Conservation (phyloP, 805 yeast species). For the Nakazawaea molendinolei region DNA sequence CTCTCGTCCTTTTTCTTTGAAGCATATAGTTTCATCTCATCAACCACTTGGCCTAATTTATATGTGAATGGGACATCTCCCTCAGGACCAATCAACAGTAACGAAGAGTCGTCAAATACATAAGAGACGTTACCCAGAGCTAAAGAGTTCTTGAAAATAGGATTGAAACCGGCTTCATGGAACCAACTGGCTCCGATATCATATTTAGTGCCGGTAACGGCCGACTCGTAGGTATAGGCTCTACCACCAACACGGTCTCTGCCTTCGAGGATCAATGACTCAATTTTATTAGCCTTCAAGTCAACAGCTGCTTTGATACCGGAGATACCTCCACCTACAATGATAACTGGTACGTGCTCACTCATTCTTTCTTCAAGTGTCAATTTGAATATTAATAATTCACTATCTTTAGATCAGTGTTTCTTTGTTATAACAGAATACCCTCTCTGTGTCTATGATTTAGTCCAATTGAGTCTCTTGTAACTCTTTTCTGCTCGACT, state of each 20-base stretch:
- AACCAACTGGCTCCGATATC: conserved; percentile 54
- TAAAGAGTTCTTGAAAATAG: conserved; percentile 26
- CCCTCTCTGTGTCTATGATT: no score
- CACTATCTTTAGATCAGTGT: no score
- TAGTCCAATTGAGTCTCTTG: no score
- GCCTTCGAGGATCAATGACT: conserved; percentile 40
- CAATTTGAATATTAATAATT: background rate
- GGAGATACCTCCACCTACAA: conserved; percentile 52
- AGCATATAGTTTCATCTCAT: conserved; percentile 22
- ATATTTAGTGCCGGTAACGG: conserved; percentile 21
- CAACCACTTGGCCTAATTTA: conserved; percentile 27
- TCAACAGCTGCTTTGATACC: conserved; percentile 45
- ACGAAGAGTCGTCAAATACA: conserved; percentile 29
- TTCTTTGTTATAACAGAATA: no score
- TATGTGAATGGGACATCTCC: conserved; percentile 19
- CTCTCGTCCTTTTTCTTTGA: conserved; percentile 26
- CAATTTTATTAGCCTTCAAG: conserved; percentile 27
- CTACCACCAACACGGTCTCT: conserved; percentile 43
- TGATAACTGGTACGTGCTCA: conserved; percentile 24
- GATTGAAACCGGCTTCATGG: conserved; percentile 39
- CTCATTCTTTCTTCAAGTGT: background rate
- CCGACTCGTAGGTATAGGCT: conserved; percentile 24
- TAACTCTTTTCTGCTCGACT: no score
- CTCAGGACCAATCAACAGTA: conserved; percentile 19
- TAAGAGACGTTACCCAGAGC: conserved; percentile 19